A percentile compares a stretch with the other conserved stretches of the same genome.
Evolutionary conservation across 257 asterid species (phyloP).

Genomic region (Galeopsis tetrahit): DNA sequence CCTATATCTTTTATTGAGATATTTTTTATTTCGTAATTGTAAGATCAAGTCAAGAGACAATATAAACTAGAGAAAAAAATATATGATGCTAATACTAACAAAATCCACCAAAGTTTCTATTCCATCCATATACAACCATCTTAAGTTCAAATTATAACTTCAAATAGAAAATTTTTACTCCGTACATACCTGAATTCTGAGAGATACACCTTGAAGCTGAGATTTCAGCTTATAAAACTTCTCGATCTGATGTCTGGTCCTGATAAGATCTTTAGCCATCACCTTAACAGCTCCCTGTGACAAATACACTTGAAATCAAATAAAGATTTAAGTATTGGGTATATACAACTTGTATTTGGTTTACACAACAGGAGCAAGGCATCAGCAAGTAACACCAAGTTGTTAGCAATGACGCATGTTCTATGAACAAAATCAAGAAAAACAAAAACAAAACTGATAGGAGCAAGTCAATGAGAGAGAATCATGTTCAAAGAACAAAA

Average conservation of each 20-base stretch:
- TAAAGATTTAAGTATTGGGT: slow-evolving; percentile 12
- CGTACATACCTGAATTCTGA: slow-evolving; percentile 82
- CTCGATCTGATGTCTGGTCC: slow-evolving; percentile 95
- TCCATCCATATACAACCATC: slow-evolving; percentile 24
- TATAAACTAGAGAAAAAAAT: slow-evolving; percentile 9
- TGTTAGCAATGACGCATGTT: neutral
- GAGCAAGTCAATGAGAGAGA: slow-evolving; percentile 19
- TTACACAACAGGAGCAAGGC: slow-evolving; percentile 13
- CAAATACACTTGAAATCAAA: slow-evolving; percentile 40
- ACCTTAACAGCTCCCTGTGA: slow-evolving; percentile 98
- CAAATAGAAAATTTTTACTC: slow-evolving; percentile 5
- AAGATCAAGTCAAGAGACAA: slow-evolving; percentile 19
- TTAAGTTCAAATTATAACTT: neutral
- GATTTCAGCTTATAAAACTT: slow-evolving; percentile 96
- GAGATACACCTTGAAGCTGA: slow-evolving; percentile 98
- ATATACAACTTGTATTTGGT: slow-evolving; percentile 15
- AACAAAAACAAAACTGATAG: neutral
- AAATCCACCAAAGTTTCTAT: neutral
- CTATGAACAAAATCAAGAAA: neutral
- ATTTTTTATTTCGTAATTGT: slow-evolving; percentile 9
- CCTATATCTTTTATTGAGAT: neutral
- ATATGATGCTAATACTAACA: neutral
- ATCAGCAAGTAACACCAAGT: neutral
- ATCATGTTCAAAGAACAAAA: neutral
- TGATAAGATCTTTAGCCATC: slow-evolving; percentile 98